Evolutionary conservation across 1,284 basidiomycete species (phyloP).

Genomic region (Trametes hirsuta): DNA sequence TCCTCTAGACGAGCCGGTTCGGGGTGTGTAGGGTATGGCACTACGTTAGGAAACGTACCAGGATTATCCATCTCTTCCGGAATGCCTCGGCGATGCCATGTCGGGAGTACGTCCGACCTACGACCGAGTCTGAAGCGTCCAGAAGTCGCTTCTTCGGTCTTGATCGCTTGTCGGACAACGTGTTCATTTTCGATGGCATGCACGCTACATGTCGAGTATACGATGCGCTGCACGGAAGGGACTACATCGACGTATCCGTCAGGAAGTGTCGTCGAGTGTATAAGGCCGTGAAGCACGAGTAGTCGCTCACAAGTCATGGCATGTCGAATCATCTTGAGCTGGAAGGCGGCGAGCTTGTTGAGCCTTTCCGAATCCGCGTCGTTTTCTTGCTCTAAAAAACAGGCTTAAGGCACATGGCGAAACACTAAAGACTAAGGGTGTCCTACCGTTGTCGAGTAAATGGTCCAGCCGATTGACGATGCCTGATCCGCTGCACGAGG

Average conservation of each 20-base stretch:
- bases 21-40: neutral
- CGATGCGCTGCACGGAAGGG: conserved; percentile 67
- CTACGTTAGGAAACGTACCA: conserved; percentile 39
- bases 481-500: conserved; percentile 92
- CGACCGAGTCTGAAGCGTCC: conserved; percentile 72
- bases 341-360: conserved; percentile 83
- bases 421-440: neutral
- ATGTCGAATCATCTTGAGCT: conserved; percentile 92
- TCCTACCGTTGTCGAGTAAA: conserved; percentile 69
- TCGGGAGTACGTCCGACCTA: conserved; percentile 66
- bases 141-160: conserved; percentile 63
- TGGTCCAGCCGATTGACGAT: conserved; percentile 91
- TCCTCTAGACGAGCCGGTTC: conserved; percentile 43
- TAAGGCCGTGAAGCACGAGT: neutral
- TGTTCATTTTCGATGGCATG: conserved; percentile 91
- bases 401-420: neutral
- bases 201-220: conserved; percentile 96
- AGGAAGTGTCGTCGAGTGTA: neutral
- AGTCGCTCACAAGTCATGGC: conserved; percentile 84
- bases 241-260: conserved; percentile 43
- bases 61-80: conserved; percentile 58
- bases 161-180: conserved; percentile 75
- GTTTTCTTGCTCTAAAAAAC: conserved; percentile 27
- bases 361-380: conserved; percentile 59
- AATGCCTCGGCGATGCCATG: conserved; percentile 81